A percentile compares a stretch with the other conserved stretches of the same genome.
These are phyloP conservation scores for Debaryomycetaceae sp. DNA, from an alignment of 1,139 yeast genomes.

Conservation along the genomic window DNA sequence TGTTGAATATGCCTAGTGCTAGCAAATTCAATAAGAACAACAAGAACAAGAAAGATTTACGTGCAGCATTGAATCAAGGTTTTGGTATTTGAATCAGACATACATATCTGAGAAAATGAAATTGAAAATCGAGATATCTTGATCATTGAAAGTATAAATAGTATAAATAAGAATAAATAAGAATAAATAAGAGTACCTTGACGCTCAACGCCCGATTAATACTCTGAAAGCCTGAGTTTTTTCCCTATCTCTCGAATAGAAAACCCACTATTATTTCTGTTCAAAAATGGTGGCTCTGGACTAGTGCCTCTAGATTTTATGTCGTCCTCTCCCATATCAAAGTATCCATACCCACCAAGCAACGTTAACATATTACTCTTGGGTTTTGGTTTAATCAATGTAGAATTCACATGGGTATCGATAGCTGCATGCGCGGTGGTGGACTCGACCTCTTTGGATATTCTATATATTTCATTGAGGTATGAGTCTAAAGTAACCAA, in stretches of 20 bases:
- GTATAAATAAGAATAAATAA: not conserved
- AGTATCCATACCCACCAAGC: conserved; percentile 78
- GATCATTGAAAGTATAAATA: not conserved
- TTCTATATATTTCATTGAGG: conserved; percentile 57
- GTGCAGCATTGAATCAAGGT: conserved; percentile 42
- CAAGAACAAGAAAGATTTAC: conserved; percentile 35
- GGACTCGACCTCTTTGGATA: conserved; percentile 44
- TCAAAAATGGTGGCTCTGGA: conserved; percentile 61
- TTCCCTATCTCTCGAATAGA: conserved; percentile 65
- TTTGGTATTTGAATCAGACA: conserved; percentile 28
- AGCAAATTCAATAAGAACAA: conserved; percentile 33
- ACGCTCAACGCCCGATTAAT: conserved; percentile 25
- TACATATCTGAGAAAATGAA: too few species aligned
- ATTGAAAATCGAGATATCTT: too few species aligned
- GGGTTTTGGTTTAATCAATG: conserved; percentile 4
- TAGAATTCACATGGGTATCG: conserved; percentile 13
- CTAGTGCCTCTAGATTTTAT: conserved; percentile 67
- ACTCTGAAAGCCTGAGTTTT: conserved; percentile 70
- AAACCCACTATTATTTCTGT: conserved; percentile 43
- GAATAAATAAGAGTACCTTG: conserved; percentile 5
- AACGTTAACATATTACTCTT: conserved; percentile 39
- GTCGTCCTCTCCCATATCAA: conserved; percentile 68
- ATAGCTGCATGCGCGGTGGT: conserved; percentile 12
- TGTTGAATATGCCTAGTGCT: conserved; percentile 38
- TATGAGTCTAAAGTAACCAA: conserved; percentile 71